Conservation (phyloP, 2,329 filamentous ascomycete species). For the Coleophoma crateriformis region DNA sequence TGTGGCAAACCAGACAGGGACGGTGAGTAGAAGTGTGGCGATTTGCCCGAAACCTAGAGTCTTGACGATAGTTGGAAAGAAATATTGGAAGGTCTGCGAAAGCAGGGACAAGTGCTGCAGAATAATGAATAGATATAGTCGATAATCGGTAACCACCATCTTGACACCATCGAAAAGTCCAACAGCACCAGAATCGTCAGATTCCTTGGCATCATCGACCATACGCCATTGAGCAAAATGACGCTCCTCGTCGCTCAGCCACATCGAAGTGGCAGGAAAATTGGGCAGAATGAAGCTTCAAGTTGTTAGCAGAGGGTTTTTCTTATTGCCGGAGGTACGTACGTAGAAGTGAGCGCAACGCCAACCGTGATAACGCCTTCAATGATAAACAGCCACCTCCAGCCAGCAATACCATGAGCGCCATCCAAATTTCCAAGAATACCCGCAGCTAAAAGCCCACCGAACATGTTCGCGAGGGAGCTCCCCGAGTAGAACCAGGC, state of each 20-base stretch:
- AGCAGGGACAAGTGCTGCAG: constrained; percentile 47
- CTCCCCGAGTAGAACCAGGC: constrained; percentile 39
- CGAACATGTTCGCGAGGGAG: constrained; percentile 40
- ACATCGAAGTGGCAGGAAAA: constrained; percentile 46
- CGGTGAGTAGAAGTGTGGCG: constrained; percentile 50
- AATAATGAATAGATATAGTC: constrained; percentile 44
- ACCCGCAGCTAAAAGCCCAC: constrained; percentile 42
- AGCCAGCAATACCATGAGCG: constrained; percentile 39
- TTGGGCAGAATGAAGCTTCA: constrained; percentile 39
- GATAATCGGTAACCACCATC: constrained; percentile 41
- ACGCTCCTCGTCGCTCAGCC: constrained; percentile 46
- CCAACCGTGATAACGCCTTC: constrained; percentile 38
- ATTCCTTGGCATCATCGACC: constrained; percentile 40
- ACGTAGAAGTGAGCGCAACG: constrained; percentile 14
- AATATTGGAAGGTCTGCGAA: constrained; percentile 56
- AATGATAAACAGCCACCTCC: constrained; percentile 48
- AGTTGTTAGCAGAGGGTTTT: not conserved
- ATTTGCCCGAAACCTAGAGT: constrained; percentile 52
- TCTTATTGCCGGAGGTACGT: constrained; percentile 3
- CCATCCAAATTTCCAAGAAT: constrained; percentile 41
- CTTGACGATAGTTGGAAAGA: constrained; percentile 59
- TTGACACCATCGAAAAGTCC: constrained; percentile 39
- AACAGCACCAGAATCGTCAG: constrained; percentile 33
- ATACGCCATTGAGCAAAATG: constrained; percentile 47
- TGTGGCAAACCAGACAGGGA: constrained; percentile 50